phyloP scores from a whole-genome alignment of 371 early-diverging fungal species.

The Mortierella sp. region DNA sequence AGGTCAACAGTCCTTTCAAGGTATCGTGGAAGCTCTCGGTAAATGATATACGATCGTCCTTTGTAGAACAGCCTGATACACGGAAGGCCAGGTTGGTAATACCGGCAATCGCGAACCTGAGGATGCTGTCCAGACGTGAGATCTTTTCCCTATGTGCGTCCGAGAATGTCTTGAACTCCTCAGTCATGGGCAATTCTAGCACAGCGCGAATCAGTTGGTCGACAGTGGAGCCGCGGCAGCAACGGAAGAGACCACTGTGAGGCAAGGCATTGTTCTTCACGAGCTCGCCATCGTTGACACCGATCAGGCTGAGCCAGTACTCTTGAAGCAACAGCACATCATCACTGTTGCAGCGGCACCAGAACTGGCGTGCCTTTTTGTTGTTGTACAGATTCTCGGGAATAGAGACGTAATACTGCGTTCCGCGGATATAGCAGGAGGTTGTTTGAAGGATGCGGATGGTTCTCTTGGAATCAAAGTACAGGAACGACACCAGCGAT shows the following conservation, averaged over 20 bases:
- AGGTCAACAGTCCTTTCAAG: slow-evolving; percentile 7
- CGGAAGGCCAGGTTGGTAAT: slow-evolving; percentile 21
- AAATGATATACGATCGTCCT: slow-evolving; percentile 7
- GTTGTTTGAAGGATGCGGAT: slow-evolving; percentile 31
- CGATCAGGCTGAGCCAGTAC: slow-evolving; percentile 23
- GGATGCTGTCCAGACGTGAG: slow-evolving; percentile 4
- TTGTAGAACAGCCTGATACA: slow-evolving; percentile 22
- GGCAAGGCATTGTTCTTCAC: slow-evolving; percentile 13
- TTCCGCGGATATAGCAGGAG: slow-evolving; percentile 10
- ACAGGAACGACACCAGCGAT: slow-evolving; percentile 24
- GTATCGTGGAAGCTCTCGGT: slow-evolving; percentile 8
- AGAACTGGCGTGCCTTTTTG: slow-evolving; percentile 15
- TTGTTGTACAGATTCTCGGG: slow-evolving; percentile 7
- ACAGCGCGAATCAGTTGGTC: slow-evolving; percentile 20
- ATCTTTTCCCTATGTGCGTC: not conserved
- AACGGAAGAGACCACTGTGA: slow-evolving; percentile 4
- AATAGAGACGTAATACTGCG: slow-evolving; percentile 4
- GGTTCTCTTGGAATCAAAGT: slow-evolving; percentile 26
- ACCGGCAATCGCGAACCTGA: slow-evolving; percentile 24
- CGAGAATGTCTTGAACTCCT: slow-evolving; percentile 13
- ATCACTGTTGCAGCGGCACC: slow-evolving; percentile 12
- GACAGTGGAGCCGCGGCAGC: slow-evolving; percentile 32
- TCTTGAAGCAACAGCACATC: slow-evolving; percentile 20
- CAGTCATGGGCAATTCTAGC: slow-evolving; percentile 3
- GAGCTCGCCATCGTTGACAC: slow-evolving; percentile 23